These are phyloP conservation scores for Yamadazyma friedrichii DNA, from an alignment of 1,139 yeast genomes.

Conservation along the genomic window DNA sequence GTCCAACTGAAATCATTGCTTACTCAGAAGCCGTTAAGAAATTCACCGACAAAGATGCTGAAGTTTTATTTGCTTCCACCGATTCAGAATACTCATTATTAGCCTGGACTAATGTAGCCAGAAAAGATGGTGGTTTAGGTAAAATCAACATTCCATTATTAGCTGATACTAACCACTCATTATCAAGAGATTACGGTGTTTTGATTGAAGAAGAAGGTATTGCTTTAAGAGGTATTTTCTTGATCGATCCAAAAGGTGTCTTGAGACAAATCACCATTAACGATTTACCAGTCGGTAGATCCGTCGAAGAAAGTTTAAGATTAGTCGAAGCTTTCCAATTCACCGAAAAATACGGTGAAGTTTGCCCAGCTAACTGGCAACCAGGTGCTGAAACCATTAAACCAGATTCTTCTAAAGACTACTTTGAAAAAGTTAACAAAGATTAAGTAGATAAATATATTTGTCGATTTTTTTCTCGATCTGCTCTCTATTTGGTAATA, in stretches of 20 bases:
- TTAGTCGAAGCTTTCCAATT: conserved; percentile 98
- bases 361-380: conserved; percentile 99
- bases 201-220: conserved; percentile 93
- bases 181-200: conserved; percentile 95
- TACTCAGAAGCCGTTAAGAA: conserved; percentile 92
- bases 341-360: conserved; percentile 98
- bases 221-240: conserved; percentile 95
- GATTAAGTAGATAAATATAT: too few species aligned
- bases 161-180: conserved; percentile 95
- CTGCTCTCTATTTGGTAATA: neutral
- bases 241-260: conserved; percentile 92
- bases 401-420: conserved; percentile 80
- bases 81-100: conserved; percentile 96
- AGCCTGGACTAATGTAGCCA: conserved; percentile 96
- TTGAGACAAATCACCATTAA: conserved; percentile 96
- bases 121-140: conserved; percentile 98
- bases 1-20: conserved; percentile 99
- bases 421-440: conserved; percentile 62
- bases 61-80: conserved; percentile 93
- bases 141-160: conserved; percentile 89
- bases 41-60: conserved; percentile 83
- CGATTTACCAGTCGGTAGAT: conserved; percentile 98
- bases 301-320: conserved; percentile 96
- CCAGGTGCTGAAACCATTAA: conserved; percentile 95
- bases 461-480: neutral